Evolutionary conservation across 345 rosid species (phyloP).

Genomic region (Eucalyptus pauciflora): DNA sequence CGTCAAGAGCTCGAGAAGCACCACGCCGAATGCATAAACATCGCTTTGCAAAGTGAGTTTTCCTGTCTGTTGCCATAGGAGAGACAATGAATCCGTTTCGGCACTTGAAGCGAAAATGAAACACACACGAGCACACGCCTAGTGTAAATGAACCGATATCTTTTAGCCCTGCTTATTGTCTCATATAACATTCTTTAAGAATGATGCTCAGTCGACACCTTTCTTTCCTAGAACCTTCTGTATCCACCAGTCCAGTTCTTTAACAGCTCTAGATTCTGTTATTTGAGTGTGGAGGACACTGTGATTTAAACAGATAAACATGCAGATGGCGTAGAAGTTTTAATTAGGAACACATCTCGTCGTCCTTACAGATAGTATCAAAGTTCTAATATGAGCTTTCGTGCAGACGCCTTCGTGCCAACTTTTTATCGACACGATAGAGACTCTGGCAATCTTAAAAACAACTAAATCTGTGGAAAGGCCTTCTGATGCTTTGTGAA

Average conservation of each 20-base stretch:
- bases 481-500: background rate
- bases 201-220: background rate
- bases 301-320: background rate
- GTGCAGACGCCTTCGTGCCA: background rate
- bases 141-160: background rate
- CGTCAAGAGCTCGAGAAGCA: background rate
- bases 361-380: background rate
- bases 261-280: background rate
- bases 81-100: background rate
- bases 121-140: background rate
- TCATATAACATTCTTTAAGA: background rate
- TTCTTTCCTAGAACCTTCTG: background rate
- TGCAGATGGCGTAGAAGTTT: background rate
- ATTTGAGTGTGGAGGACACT: background rate
- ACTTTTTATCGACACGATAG: background rate
- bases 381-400: background rate
- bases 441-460: background rate
- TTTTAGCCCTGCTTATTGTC: background rate
- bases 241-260: background rate
- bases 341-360: background rate
- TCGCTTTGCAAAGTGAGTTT: background rate
- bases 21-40: constrained; percentile 1
- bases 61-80: background rate
- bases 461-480: background rate
- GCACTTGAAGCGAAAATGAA: background rate